A percentile compares a stretch with the other conserved stretches of the same genome.
Conservation (phyloP, 2,329 filamentous ascomycete species). For the Cryphonectria radicalis region DNA sequence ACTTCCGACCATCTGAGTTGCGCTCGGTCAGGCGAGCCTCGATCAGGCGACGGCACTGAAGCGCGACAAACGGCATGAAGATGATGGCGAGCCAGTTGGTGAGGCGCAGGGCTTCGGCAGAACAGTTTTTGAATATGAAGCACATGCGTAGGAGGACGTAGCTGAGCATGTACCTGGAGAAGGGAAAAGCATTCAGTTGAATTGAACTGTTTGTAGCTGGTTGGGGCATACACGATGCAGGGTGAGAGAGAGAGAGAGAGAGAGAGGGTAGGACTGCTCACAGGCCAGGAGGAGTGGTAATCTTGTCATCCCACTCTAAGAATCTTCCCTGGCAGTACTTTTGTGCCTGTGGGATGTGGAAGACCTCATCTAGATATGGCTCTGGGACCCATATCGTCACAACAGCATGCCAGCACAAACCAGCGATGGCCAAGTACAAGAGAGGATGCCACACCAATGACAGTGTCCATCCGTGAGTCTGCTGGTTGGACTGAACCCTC, state of each 20-base stretch:
- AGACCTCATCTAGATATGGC: conserved; percentile 74
- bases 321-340: conserved; percentile 79
- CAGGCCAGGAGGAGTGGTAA: conserved; percentile 93
- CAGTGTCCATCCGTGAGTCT: conserved; percentile 10
- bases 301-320: conserved; percentile 89
- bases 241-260: conserved; percentile 24
- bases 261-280: conserved; percentile 46
- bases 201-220: background rate
- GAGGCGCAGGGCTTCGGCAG: conserved; percentile 49
- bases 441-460: conserved; percentile 25
- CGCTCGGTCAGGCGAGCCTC: conserved; percentile 47
- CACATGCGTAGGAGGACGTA: conserved; percentile 42
- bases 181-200: conserved; percentile 32
- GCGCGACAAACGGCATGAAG: conserved; percentile 49
- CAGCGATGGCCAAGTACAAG: conserved; percentile 32
- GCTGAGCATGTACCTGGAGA: conserved; percentile 51
- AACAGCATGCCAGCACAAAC: conserved; percentile 43
- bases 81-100: conserved; percentile 53
- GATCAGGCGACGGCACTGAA: conserved; percentile 57
- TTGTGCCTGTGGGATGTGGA: conserved; percentile 90
- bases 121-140: conserved; percentile 39
- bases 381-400: conserved; percentile 50
- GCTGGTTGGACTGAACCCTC: background rate
- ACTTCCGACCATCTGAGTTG: conserved; percentile 28
- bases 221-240: conserved; percentile 30